Evolutionary conservation across 2,329 filamentous ascomycete genomes (phyloP).

Genomic region (Colletotrichum spinosum): DNA sequence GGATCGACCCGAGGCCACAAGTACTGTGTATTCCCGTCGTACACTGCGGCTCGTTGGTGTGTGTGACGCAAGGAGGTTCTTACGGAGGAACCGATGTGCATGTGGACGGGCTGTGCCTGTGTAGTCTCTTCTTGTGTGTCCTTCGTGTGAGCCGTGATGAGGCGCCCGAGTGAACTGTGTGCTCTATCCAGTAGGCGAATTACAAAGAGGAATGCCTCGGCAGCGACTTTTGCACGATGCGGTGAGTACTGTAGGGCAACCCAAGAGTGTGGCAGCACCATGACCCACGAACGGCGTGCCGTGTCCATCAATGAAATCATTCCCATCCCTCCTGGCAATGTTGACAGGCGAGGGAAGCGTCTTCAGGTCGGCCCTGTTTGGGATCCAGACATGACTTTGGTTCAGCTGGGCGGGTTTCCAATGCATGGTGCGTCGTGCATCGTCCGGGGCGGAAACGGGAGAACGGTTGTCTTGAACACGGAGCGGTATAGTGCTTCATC

Average conservation of each 20-base stretch:
- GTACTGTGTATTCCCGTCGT: too few relatives aligned
- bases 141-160: too few relatives aligned
- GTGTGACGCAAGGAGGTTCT: slow-evolving; percentile 30
- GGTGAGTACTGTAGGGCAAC: not conserved
- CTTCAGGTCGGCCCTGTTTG: too few relatives aligned
- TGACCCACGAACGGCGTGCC: too few relatives aligned
- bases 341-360: not conserved
- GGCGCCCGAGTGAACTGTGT: not conserved
- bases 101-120: slow-evolving; percentile 3
- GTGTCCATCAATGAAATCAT: slow-evolving; percentile 22
- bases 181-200: not conserved
- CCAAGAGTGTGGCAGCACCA: not conserved
- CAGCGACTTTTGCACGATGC: not conserved
- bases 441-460: not conserved
- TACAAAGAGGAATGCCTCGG: slow-evolving; percentile 4
- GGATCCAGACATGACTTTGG: too few relatives aligned
- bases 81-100: slow-evolving; percentile 7
- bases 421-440: not conserved
- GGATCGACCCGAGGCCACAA: slow-evolving; percentile 24
- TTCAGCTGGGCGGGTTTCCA: not conserved
- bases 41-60: slow-evolving; percentile 3
- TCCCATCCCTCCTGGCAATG: slow-evolving; percentile 6
- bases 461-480: slow-evolving; percentile 23
- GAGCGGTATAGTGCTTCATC: slow-evolving; percentile 34
- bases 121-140: not conserved